These are phyloP conservation scores for Tephrocybe sp. DNA, from an alignment of 768 basidiomycete species.

Conservation along the genomic window DNA sequence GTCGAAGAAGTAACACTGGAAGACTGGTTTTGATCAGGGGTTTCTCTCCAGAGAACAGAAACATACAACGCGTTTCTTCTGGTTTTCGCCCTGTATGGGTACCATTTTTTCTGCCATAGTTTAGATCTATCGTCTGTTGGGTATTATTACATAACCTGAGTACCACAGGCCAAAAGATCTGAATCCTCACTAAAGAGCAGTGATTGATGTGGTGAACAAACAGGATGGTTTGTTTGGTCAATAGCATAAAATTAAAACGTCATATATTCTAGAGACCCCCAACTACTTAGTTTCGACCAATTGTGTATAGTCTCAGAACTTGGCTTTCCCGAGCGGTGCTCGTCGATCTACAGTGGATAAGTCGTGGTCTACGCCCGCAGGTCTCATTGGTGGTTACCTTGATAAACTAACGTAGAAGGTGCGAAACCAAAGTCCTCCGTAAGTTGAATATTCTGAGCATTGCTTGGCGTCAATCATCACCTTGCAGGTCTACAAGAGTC, in stretches of 20 bases:
- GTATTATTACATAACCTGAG: slow-evolving; percentile 13
- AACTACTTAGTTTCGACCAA: neutral
- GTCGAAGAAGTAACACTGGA: slow-evolving; percentile 98
- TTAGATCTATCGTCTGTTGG: neutral
- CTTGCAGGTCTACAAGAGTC: slow-evolving; percentile 20
- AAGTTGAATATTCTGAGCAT: slow-evolving; percentile 59
- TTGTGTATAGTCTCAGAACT: slow-evolving; percentile 39
- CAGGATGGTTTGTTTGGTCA: slow-evolving; percentile 14
- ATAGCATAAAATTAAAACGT: slow-evolving; percentile 1
- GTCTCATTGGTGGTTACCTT: slow-evolving; percentile 40
- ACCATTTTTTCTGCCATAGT: slow-evolving; percentile 53
- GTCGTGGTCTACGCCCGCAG: slow-evolving; percentile 9
- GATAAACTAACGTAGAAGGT: slow-evolving; percentile 79
- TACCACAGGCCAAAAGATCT: neutral
- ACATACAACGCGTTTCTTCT: slow-evolving; percentile 88
- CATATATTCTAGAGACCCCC: slow-evolving; percentile 5
- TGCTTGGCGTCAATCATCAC: slow-evolving; percentile 4
- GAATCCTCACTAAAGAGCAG: neutral
- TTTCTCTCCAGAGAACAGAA: slow-evolving; percentile 14
- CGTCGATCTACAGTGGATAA: slow-evolving; percentile 39
- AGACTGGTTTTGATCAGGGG: slow-evolving; percentile 8
- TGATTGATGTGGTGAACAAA: neutral
- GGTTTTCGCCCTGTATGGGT: slow-evolving; percentile 68
- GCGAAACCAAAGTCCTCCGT: slow-evolving; percentile 84
- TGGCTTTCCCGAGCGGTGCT: slow-evolving; percentile 63